Evolutionary conservation across 1,284 basidiomycete species (phyloP).

Genomic region (Fistulinella staudtii): DNA sequence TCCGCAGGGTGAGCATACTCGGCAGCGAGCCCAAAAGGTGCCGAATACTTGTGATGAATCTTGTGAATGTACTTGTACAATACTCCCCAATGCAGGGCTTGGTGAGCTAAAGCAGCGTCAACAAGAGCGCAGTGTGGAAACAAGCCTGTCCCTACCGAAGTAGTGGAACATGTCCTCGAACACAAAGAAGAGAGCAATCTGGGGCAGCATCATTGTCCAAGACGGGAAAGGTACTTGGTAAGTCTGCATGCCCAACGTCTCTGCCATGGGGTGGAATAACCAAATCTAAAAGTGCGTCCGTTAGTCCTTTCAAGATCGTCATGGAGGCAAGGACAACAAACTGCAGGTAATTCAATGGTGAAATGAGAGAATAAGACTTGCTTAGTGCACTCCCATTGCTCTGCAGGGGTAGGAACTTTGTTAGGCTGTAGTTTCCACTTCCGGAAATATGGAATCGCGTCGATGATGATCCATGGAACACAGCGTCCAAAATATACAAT

Average conservation of each 20-base stretch:
- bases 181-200: constrained; percentile 90
- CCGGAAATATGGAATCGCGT: constrained; percentile 89
- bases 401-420: constrained; percentile 75
- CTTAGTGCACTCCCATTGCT: constrained; percentile 97
- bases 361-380: constrained; percentile 95
- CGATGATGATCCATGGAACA: constrained; percentile 95
- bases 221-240: constrained; percentile 91
- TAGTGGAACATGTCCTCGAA: constrained; percentile 96
- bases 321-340: constrained; percentile 36
- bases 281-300: constrained; percentile 69
- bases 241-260: constrained; percentile 86
- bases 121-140: not conserved
- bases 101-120: constrained; percentile 61
- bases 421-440: constrained; percentile 92
- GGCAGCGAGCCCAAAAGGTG: constrained; percentile 95
- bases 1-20: constrained; percentile 97
- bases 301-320: not conserved
- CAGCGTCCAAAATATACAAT: constrained; percentile 96
- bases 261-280: constrained; percentile 94
- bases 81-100: constrained; percentile 84
- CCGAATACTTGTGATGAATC: constrained; percentile 95
- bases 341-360: constrained; percentile 89
- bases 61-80: constrained; percentile 99
- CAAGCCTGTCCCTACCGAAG: constrained; percentile 41
- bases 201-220: constrained; percentile 66